Base-by-base conservation (phyloP, 2,329 filamentous ascomycete genomes). In the Fusarium nodosum region DNA sequence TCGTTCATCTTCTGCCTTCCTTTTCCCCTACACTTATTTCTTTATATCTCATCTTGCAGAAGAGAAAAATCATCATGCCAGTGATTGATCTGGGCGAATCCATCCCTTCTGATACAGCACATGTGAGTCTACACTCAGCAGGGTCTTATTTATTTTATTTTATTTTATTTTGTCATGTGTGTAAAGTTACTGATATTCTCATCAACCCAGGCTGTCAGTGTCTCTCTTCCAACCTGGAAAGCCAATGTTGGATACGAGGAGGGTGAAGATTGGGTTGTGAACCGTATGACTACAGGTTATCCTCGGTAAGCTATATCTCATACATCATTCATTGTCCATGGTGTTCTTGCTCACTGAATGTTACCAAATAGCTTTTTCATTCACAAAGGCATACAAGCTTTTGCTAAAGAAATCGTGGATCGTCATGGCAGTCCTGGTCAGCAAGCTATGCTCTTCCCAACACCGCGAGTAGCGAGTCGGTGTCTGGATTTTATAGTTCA, bases 191-290 rank as follows among this genome's bases (percentile, higher is more conserved):
- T 56, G 13, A 42, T 28, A 9, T 22, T 26, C 22, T 45, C 28
- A 26, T 45, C 15, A 5, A 22, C 3, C 7, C 56, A 97, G 94
- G 96, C 95, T 69, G 93, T 98, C 70, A 98, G 95, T 79, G 95
- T 98, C 42, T 98, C 96, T 18, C 84, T 99, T 28, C 96, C 96
- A 39, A 97, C 94, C 81, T 99, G 96, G 96, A 86, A 86, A 71
- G 86, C 94, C 70, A 98, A 97, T 75, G 85, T 99, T 39, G 95
- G 89, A 41, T 99, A 99, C 77, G 96, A 99, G 79, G 94, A 99
- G 79, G 95, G 94, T 52, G 87, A 97, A 77, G 84, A 90, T 59
- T 96, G 93, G 91, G 93, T 99, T n/a, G 69, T 96, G 20, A 87
- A 86, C 67, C 91, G 90, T 77, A 91, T 99, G 94, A 86, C 88